These are phyloP conservation scores for Endotrypanum monterogeii DNA, from an alignment of 208 protist species.

Conservation along the genomic window DNA sequence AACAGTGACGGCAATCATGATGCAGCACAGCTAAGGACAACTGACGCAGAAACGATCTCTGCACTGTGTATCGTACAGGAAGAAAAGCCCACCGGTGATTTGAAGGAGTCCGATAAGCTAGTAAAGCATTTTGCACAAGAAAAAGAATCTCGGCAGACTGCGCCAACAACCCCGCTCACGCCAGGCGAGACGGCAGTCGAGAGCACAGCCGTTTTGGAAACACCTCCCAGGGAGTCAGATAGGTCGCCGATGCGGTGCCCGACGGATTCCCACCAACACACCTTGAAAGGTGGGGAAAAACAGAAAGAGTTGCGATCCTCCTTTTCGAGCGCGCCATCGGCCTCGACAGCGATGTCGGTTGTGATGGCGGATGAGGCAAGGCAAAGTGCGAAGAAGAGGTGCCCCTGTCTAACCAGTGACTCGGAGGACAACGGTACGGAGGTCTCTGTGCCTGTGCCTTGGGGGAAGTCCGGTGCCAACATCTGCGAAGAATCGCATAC, in stretches of 20 bases:
- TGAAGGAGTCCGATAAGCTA: neutral
- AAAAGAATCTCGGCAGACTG: neutral
- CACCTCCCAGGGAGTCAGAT: neutral
- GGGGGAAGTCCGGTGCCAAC: neutral
- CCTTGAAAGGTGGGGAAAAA: neutral
- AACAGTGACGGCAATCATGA: neutral
- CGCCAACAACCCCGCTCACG: neutral
- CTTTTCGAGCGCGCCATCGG: neutral
- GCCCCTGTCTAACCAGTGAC: neutral
- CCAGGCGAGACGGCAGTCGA: neutral
- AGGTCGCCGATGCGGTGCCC: neutral
- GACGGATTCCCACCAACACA: neutral
- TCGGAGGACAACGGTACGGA: neutral
- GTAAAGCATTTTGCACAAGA: neutral
- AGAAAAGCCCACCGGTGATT: neutral
- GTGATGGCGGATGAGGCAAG: neutral
- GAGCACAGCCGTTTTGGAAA: no score
- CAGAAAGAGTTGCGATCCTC: neutral
- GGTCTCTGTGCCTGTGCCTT: neutral
- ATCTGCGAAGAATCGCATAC: neutral
- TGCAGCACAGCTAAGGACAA: neutral
- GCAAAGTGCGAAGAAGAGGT: neutral
- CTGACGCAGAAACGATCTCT: neutral
- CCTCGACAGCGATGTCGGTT: neutral
- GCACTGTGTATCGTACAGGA: neutral